Percentiles rank a stretch among this genome's conserved stretches.
phyloP scores from a whole-genome alignment of 441 rosid genomes.

The Populus hybrid region DNA sequence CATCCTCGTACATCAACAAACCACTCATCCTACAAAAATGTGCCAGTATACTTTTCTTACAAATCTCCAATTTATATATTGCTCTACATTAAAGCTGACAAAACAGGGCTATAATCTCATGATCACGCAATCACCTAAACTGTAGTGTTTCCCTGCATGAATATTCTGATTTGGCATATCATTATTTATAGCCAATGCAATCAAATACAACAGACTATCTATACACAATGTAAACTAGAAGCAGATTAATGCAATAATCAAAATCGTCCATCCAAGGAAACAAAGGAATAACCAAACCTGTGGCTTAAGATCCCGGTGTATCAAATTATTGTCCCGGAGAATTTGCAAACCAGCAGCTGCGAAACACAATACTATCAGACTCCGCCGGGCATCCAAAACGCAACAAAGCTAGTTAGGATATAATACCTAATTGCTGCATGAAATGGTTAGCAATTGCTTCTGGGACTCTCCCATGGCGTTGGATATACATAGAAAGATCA shows the following conservation, averaged over 20 bases:
- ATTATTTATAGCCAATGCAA: not conserved
- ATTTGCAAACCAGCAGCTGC: conserved; percentile 83
- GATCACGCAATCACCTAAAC: not conserved
- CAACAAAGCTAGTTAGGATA: not conserved
- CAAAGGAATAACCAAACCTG: conserved; percentile 56
- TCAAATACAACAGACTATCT: not conserved
- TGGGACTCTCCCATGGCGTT: conserved; percentile 62
- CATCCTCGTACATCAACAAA: not conserved
- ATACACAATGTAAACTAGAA: not conserved
- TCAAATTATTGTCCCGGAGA: conserved; percentile 90
- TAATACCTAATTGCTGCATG: conserved; percentile 70
- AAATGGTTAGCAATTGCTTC: conserved; percentile 86
- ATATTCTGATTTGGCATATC: not conserved
- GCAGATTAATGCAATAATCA: not conserved
- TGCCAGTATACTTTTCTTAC: not conserved
- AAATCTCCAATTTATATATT: not conserved
- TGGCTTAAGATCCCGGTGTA: conserved; percentile 96
- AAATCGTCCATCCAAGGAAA: conserved; percentile 1
- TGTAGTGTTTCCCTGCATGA: not conserved
- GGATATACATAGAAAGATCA: conserved; percentile 83
- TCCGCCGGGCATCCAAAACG: conserved; percentile 1
- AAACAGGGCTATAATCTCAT: not conserved
- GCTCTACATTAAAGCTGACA: not conserved
- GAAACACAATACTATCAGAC: conserved; percentile 18
- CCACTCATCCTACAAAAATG: not conserved